A percentile compares a stretch with the other conserved stretches of the same genome.
phyloP scores from a whole-genome alignment of 1,284 basidiomycete species.

The Irpex lacteus region DNA sequence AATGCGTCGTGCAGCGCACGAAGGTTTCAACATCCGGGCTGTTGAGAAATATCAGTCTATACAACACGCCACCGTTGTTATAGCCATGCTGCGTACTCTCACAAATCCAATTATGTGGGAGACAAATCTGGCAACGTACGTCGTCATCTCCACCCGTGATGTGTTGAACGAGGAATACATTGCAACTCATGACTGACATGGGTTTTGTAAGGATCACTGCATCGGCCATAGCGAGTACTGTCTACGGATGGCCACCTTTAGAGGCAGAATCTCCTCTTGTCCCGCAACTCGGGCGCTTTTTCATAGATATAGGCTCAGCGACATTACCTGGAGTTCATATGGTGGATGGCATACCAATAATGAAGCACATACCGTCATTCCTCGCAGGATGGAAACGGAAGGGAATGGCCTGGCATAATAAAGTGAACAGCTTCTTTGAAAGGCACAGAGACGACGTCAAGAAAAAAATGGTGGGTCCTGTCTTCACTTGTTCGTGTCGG shows the following conservation, averaged over 20 bases:
- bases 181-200: too few species aligned
- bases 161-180: neutral
- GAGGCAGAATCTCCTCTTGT: neutral
- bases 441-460: neutral
- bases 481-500: too few species aligned
- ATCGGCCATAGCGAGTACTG: neutral
- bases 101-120: too few species aligned
- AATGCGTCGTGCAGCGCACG: neutral
- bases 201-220: neutral
- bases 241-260: neutral
- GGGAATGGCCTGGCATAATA: conserved; percentile 4
- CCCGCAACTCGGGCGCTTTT: neutral
- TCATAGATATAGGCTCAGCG: neutral
- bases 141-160: neutral
- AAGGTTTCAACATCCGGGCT: neutral
- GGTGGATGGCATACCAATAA: conserved; percentile 1
- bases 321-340: neutral
- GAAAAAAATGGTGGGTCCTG: neutral
- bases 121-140: neutral
- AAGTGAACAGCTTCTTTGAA: conserved; percentile 7
- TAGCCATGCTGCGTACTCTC: neutral
- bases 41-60: neutral
- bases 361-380: conserved; percentile 7
- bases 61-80: neutral
- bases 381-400: conserved; percentile 10